phyloP scores from a whole-genome alignment of 2,329 filamentous ascomycete genomes.

The Fusarium austroafricanum region DNA sequence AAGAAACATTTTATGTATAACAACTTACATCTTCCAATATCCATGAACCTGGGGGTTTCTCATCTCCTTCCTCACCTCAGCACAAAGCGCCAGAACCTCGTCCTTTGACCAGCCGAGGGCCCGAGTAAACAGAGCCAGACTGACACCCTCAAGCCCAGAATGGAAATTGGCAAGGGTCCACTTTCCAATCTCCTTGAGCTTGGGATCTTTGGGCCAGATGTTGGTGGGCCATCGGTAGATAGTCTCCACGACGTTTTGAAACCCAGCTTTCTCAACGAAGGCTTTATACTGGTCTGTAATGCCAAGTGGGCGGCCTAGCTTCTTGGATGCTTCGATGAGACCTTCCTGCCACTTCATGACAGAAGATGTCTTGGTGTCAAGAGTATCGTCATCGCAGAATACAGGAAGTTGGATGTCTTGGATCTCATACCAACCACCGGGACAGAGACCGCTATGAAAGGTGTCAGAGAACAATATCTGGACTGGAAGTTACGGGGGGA shows the following conservation, averaged over 20 bases:
- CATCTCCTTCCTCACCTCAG: conserved; percentile 18
- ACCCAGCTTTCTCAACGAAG: conserved; percentile 12
- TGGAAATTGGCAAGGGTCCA: conserved; percentile 34
- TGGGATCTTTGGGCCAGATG: conserved; percentile 32
- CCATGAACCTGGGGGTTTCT: conserved; percentile 19
- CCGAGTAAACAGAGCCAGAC: conserved; percentile 30
- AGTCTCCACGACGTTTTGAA: conserved; percentile 25
- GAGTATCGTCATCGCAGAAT: too few relatives aligned
- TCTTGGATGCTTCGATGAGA: too few relatives aligned
- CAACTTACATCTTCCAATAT: conserved; percentile 17
- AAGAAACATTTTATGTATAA: accelerated
- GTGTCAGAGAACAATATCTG: too few relatives aligned
- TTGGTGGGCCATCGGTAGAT: conserved; percentile 35
- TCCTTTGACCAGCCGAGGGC: conserved; percentile 28
- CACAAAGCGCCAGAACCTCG: conserved; percentile 12
- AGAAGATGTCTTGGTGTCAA: too few relatives aligned
- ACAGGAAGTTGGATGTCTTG: too few relatives aligned
- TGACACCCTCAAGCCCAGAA: conserved; percentile 19
- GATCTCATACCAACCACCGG: too few relatives aligned
- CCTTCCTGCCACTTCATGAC: too few relatives aligned
- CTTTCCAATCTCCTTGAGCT: conserved; percentile 33
- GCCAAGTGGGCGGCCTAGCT: too few relatives aligned
- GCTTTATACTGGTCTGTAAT: too few relatives aligned
- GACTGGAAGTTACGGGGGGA: too few relatives aligned
- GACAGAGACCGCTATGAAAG: too few relatives aligned